These are phyloP conservation scores for Cercospora sp. DNA, from an alignment of 2,329 filamentous ascomycete genomes.

Conservation along the genomic window DNA sequence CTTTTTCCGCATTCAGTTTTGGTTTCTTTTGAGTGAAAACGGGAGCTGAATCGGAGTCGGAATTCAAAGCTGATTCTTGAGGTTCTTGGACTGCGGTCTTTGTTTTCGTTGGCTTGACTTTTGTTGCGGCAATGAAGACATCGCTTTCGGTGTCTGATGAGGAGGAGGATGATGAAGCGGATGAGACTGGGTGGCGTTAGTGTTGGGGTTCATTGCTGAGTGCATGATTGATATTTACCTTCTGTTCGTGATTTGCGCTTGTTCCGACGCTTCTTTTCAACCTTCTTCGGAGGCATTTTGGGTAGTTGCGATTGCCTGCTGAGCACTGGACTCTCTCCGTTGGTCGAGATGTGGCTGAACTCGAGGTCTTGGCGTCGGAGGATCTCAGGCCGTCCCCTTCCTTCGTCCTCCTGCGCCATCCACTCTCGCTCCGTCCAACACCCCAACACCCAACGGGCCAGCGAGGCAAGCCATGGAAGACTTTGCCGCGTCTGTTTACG, in stretches of 20 bases:
- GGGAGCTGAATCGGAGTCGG: background rate
- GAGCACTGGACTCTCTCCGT: background rate
- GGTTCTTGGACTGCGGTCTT: background rate
- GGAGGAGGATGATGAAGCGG: conserved; percentile 23
- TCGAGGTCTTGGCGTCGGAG: background rate
- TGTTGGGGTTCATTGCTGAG: background rate
- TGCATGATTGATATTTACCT: conserved; percentile 17
- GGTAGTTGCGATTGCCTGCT: background rate
- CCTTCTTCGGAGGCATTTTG: conserved; percentile 26
- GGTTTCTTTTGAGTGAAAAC: conserved; percentile 16
- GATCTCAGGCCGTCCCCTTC: no score
- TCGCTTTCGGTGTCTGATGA: conserved; percentile 25
- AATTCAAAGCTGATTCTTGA: background rate
- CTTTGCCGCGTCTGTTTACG: background rate
- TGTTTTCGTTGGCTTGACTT: background rate
- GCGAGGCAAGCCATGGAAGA: background rate
- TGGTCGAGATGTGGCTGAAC: background rate
- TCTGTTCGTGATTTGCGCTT: conserved; percentile 33
- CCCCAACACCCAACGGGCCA: background rate
- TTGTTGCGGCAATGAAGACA: conserved; percentile 3
- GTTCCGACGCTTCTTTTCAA: conserved; percentile 29
- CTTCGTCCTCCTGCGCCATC: background rate
- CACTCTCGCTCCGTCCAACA: background rate
- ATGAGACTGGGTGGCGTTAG: conserved; percentile 18
- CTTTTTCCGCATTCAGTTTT: conserved; percentile 27